phyloP scores from a whole-genome alignment of 805 yeast genomes.

The Monosporozyma solicola region DNA sequence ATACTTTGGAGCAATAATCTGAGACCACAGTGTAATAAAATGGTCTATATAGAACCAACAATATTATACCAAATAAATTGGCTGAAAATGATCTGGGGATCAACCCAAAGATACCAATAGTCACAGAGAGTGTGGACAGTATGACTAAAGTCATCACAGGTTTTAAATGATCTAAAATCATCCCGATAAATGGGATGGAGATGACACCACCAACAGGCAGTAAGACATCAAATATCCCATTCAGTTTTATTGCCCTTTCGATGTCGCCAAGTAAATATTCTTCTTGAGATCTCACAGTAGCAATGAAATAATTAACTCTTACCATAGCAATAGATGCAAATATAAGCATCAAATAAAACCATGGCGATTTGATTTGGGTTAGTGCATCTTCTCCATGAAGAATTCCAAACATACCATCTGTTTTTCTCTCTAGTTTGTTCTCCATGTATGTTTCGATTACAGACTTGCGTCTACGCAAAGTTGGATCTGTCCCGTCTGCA shows the following conservation, averaged over 20 bases:
- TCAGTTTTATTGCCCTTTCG: constrained; percentile 45
- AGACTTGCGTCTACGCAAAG: constrained; percentile 36
- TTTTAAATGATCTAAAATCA: constrained; percentile 63
- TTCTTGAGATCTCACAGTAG: constrained; percentile 80
- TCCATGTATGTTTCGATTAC: constrained; percentile 62
- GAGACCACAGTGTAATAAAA: constrained; percentile 89
- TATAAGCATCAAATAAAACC: constrained; percentile 70
- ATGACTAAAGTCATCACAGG: constrained; percentile 48
- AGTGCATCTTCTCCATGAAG: constrained; percentile 53
- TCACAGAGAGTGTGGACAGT: constrained; percentile 44
- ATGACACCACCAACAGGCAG: constrained; percentile 82
- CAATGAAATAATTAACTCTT: constrained; percentile 86
- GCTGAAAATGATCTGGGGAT: constrained; percentile 35
- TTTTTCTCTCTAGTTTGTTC: constrained; percentile 38
- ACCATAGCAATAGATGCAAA: constrained; percentile 87
- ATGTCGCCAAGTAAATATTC: constrained; percentile 51
- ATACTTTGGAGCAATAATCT: constrained; percentile 85
- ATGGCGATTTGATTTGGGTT: constrained; percentile 44
- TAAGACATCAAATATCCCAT: constrained; percentile 74
- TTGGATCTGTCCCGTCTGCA: not conserved
- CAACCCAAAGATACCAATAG: constrained; percentile 67
- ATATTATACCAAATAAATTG: constrained; percentile 59
- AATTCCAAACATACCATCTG: constrained; percentile 67
- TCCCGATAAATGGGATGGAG: constrained; percentile 82
- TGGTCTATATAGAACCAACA: constrained; percentile 79